Base-by-base conservation (phyloP, 129 eudicot genomes). In the Silybum marianum region DNA sequence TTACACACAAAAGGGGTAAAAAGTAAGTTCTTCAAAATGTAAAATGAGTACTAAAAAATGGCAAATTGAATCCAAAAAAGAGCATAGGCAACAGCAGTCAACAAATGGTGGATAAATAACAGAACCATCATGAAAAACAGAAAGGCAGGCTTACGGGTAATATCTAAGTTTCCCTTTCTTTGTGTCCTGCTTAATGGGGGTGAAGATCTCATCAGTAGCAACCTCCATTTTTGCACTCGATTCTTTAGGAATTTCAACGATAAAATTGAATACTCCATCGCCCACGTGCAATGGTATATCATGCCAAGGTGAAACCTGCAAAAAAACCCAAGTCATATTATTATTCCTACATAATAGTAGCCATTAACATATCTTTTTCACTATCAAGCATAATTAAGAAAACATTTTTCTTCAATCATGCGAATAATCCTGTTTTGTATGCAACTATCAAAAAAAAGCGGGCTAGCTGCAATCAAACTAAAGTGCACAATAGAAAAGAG, bases 181-280 rank as follows among this genome's bases (percentile, higher is more conserved):
- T 11, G 99, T 95, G 30, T 95, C 99, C 84, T 95, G 99, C 79
- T 95, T 95, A 80, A 95, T 93, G 39, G 99, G 99, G 9, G 99
- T 95, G 78, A 21, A 93, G 30, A 80, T 80, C 83, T 93, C 98
- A 86, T 95, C 98, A 9, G 99, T 95, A 69, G 98, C 99, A 83
- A 95, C 99, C 92, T 95, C 99, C 99, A 95, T 95, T 86, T 95
- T 95, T 1, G 99, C 98, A 78, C 98, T 95, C n/a, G 99, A 87
- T 81, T 95, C 99, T 86, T 95, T 95, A 2, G 99, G 99, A 72
- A 95, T 95, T 83, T 95, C 99, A 65, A 89, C 98, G 70, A 95
- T 84, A 78, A 95, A 93, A 80, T 91, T 95, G 81, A 95, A 93
- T 12, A 85, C 87, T 30, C 98, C 99, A 90, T 93, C 95, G 60